These are phyloP conservation scores for Cephaloascus fragrans DNA, from an alignment of 805 yeast species.

Conservation along the genomic window DNA sequence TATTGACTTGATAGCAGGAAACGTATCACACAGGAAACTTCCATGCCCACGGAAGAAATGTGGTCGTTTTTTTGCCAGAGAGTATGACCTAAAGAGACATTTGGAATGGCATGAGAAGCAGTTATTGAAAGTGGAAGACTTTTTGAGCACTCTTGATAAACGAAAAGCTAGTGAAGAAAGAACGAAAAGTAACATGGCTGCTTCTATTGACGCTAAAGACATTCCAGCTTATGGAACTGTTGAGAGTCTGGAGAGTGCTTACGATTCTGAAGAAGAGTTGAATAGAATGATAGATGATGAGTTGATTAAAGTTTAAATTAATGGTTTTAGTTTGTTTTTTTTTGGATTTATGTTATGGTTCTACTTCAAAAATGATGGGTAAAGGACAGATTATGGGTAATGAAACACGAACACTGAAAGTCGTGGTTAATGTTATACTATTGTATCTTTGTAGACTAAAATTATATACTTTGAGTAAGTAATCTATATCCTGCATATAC, in stretches of 20 bases:
- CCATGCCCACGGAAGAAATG: slow-evolving; percentile 43
- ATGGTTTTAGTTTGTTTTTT: not conserved
- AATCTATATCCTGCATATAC: no score
- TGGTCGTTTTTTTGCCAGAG: slow-evolving; percentile 40
- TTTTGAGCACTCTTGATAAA: slow-evolving; percentile 15
- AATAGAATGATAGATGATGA: not conserved
- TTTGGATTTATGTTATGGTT: not conserved
- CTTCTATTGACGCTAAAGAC: slow-evolving; percentile 1
- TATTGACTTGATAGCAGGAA: slow-evolving; percentile 25
- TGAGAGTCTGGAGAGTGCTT: slow-evolving; percentile 1
- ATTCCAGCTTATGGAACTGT: no score
- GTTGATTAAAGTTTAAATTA: not conserved
- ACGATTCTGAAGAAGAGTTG: not conserved
- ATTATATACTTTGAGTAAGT: no score
- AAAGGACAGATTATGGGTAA: no score
- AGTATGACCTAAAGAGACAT: slow-evolving; percentile 39
- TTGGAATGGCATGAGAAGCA: slow-evolving; percentile 40
- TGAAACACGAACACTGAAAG: no score
- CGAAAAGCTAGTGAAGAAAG: no score
- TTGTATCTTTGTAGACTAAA: no score
- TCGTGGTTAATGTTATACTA: no score
- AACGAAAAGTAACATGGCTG: slow-evolving; percentile 1
- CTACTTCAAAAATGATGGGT: no score
- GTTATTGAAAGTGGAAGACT: slow-evolving; percentile 17
- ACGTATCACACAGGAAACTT: slow-evolving; percentile 22